Evolutionary conservation across 805 yeast species (phyloP).

Genomic region (Lipomyces japonicus): DNA sequence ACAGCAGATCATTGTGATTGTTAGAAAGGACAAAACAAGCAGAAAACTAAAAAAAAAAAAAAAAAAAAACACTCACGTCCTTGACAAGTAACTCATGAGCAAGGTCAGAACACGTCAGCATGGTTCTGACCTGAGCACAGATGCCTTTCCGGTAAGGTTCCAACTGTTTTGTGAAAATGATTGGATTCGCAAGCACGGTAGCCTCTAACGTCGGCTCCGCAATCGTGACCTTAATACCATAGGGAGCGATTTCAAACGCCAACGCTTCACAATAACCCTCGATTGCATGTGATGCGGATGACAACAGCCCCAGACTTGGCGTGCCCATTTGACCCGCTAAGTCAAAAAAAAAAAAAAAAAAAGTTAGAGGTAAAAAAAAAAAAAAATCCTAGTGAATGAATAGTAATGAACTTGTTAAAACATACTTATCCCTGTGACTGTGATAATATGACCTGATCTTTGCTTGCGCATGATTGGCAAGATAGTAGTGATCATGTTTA

Average conservation of each 20-base stretch:
- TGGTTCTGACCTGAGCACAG: conserved; percentile 23
- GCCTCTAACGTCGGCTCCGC: conserved; percentile 35
- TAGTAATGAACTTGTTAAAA: not conserved
- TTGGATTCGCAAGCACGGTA: conserved; percentile 24
- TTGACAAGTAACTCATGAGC: conserved; percentile 30
- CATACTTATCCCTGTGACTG: conserved; percentile 31
- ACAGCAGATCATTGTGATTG: not conserved
- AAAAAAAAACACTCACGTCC: conserved; percentile 13
- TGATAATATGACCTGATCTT: conserved; percentile 34
- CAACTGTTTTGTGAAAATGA: conserved; percentile 15
- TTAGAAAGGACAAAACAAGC: too few relatives aligned
- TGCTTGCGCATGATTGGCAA: conserved; percentile 32
- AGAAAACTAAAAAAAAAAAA: too few relatives aligned
- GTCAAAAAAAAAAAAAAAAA: not conserved
- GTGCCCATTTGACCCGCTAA: conserved; percentile 33
- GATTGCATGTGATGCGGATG: conserved; percentile 35
- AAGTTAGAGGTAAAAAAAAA: too few relatives aligned
- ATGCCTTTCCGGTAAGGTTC: conserved; percentile 22
- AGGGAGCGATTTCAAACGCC: conserved; percentile 34
- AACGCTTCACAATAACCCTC: conserved; percentile 38
- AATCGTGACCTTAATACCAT: conserved; percentile 33
- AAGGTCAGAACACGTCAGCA: conserved; percentile 22
- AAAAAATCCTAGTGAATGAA: not conserved
- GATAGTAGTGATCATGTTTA: conserved; percentile 32
- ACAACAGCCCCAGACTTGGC: conserved; percentile 32